phyloP scores from a whole-genome alignment of 331 rosid species.

The Stylosanthes scabra region DNA sequence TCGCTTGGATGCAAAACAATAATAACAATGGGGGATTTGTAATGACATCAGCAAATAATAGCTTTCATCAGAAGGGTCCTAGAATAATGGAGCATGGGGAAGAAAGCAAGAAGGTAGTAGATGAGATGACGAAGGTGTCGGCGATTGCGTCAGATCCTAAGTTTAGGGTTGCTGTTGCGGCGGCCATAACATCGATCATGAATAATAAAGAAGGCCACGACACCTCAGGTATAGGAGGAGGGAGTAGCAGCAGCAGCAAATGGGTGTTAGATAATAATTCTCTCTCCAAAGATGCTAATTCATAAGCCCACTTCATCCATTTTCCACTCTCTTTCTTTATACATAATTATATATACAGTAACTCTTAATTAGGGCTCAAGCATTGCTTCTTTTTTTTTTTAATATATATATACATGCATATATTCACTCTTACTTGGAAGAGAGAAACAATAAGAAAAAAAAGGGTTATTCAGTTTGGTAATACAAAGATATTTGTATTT shows the following conservation, averaged over 20 bases:
- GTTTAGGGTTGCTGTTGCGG: constrained; percentile 85
- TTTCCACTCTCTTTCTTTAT: constrained; percentile 3
- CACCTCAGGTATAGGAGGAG: constrained; percentile 34
- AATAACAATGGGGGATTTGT: constrained; percentile 4
- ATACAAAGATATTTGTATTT: no score
- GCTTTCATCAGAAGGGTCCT: constrained; percentile 20
- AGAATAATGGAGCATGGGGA: constrained; percentile 37
- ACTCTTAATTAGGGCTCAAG: not conserved
- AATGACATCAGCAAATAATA: constrained; percentile 12
- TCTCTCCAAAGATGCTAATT: constrained; percentile 44
- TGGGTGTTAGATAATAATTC: constrained; percentile 46
- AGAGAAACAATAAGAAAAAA: not conserved
- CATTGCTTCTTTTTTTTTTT: not conserved
- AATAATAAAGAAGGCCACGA: constrained; percentile 56
- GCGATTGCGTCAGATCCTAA: constrained; percentile 84
- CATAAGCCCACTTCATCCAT: constrained; percentile 43
- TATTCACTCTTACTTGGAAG: not conserved
- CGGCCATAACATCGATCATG: constrained; percentile 73
- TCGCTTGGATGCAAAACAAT: constrained; percentile 56
- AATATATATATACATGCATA: not conserved
- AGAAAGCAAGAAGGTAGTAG: constrained; percentile 38
- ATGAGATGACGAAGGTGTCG: constrained; percentile 62
- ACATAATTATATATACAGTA: constrained; percentile 16
- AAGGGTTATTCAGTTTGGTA: not conserved
- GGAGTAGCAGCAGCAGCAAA: constrained; percentile 29